Conservation (phyloP, 805 yeast genomes). For the Kluyveromyces siamensis region DNA sequence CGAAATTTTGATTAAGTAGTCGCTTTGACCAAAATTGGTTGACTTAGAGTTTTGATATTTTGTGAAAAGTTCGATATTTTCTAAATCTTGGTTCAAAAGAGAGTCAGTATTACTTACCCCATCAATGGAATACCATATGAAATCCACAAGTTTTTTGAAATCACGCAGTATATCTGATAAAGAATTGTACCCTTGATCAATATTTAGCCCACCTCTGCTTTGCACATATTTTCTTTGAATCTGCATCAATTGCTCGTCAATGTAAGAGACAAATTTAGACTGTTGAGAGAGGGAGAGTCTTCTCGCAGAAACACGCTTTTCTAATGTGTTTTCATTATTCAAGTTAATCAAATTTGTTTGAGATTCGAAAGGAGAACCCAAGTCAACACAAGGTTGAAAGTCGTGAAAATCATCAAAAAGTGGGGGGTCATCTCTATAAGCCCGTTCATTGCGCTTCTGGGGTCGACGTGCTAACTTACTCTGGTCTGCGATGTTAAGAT, state of each 20-base stretch:
- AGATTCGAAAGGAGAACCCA: constrained; percentile 26
- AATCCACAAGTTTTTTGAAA: constrained; percentile 38
- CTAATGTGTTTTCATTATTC: not conserved
- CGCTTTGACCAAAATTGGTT: constrained; percentile 47
- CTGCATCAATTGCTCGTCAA: constrained; percentile 44
- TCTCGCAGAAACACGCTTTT: constrained; percentile 9
- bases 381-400: constrained; percentile 22
- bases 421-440: constrained; percentile 4
- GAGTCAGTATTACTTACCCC: constrained; percentile 24
- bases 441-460: not conserved
- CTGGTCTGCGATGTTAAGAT: not conserved
- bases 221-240: constrained; percentile 47
- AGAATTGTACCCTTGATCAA: constrained; percentile 23
- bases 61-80: constrained; percentile 5
- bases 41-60: constrained; percentile 10
- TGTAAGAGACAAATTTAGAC: constrained; percentile 42
- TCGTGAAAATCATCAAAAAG: constrained; percentile 23
- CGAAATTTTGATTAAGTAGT: constrained; percentile 51
- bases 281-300: constrained; percentile 42
- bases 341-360: constrained; percentile 6
- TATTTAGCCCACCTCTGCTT: constrained; percentile 29
- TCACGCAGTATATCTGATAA: constrained; percentile 35
- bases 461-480: not conserved
- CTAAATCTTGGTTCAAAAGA: constrained; percentile 9
- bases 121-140: constrained; percentile 56